Evolutionary conservation across 2,329 filamentous ascomycete genomes (phyloP).

Genomic region (Parafenestella ontariensis): DNA sequence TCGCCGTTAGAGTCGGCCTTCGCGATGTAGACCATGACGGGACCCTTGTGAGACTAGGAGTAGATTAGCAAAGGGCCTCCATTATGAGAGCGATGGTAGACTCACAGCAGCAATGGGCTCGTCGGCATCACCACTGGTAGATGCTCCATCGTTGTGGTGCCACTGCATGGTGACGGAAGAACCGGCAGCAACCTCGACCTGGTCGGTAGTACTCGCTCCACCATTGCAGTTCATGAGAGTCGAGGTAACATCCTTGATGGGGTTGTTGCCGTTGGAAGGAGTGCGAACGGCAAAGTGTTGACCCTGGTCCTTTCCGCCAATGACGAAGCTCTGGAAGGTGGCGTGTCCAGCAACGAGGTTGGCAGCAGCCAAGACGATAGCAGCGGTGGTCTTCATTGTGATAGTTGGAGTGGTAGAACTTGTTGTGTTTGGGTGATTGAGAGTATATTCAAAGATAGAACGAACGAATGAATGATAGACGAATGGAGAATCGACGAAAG

Average conservation of each 20-base stretch:
- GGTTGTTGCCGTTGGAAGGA: conserved; percentile 49
- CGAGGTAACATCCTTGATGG: conserved; percentile 47
- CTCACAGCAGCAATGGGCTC: conserved; percentile 58
- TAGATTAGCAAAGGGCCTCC: neutral
- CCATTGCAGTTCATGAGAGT: conserved; percentile 47
- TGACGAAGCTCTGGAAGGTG: conserved; percentile 52
- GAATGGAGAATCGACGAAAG: conserved; percentile 38
- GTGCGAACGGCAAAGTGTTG: conserved; percentile 54
- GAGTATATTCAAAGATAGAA: conserved; percentile 31
- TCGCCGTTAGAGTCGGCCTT: conserved; percentile 51
- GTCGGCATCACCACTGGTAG: conserved; percentile 47
- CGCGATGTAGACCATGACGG: conserved; percentile 61
- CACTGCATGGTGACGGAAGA: conserved; percentile 57
- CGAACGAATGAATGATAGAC: conserved; percentile 28
- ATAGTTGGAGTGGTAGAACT: conserved; percentile 24
- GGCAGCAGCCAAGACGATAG: conserved; percentile 42
- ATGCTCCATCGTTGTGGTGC: conserved; percentile 55
- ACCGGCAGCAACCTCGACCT: conserved; percentile 56
- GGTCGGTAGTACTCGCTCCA: conserved; percentile 43
- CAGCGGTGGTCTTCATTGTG: conserved; percentile 44
- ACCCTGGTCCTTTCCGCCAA: conserved; percentile 45
- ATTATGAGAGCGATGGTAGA: neutral
- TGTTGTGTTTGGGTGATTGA: conserved; percentile 13
- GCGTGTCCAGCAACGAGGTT: conserved; percentile 45
- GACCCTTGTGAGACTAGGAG: conserved; percentile 58